Base-by-base conservation (phyloP, 2,329 filamentous ascomycete genomes). In the Ophiocordyceps camponoti-saundersi region DNA sequence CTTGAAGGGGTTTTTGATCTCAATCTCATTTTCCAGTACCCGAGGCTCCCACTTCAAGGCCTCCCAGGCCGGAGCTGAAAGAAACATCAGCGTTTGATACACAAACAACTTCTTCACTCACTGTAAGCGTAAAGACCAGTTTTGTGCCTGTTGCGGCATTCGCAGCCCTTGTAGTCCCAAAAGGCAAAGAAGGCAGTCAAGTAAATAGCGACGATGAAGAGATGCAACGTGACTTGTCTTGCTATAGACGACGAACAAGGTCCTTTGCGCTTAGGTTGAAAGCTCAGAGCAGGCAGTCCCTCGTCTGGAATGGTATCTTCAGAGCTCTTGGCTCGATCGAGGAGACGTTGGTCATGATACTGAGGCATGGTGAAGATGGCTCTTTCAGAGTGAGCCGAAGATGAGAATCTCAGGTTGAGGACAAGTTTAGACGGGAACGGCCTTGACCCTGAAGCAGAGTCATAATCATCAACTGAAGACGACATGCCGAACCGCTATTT, bases 41-140 rank as follows among this genome's bases (percentile, higher is more conserved):
- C 44, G 43, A 12, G 43, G 43, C 44, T 48, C 47, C 47, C 47
- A 48, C 21, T 39, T 36, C 15, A 48, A 23, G 3, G 47, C 47
- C 44, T 48, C 44, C 47, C 43, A 48, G n/a, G 47, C 47, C 15
- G 47, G 47, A 34, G 36, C 47, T 48, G 21, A 26, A 18, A 23
- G 6, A 34, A 13, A 7, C 32, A 41, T 46, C 20, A 46, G 44
- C 34, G 20, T 15, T 41, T 41, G 16, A 20, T 7, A 21, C 5
- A 15, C 16, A 13, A n/a, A 30, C 16, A 3, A 18, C 2, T 16
- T 16, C 18, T 13, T 4, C n/a, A 47, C 46, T 15, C n/a, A 48
- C 47, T 48, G 32, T 48, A 48, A 20, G 47, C 43, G 30, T 32
- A 22, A 4, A 48, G 36, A 12, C 44, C 47, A 18, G 32, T 42